Evolutionary conservation across 495 filamentous ascomycete genomes (phyloP).

Genomic region (Rostrohypoxylon terebratum): DNA sequence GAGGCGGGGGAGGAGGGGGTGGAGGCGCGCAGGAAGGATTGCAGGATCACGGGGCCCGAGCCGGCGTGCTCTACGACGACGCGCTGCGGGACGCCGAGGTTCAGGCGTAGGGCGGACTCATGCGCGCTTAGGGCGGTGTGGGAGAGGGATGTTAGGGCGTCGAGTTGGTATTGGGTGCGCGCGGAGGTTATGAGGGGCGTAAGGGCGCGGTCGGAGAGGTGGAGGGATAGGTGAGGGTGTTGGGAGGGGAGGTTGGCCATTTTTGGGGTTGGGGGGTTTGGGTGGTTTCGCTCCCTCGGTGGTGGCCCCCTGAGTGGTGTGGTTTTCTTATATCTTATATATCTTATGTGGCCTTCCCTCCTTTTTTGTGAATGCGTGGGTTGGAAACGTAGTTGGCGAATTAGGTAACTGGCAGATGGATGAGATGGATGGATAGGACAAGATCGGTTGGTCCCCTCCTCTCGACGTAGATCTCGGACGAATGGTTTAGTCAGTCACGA

Average conservation of each 20-base stretch:
- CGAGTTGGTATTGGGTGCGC: constrained; percentile 35
- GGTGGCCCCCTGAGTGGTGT: not conserved
- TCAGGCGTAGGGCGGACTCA: constrained; percentile 52
- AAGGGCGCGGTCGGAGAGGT: constrained; percentile 57
- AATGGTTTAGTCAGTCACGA: not conserved
- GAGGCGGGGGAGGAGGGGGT: constrained; percentile 10
- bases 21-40: constrained; percentile 49
- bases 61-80: constrained; percentile 56
- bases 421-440: not conserved
- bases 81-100: constrained; percentile 53
- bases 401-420: not conserved
- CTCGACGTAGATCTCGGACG: not conserved
- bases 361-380: not conserved
- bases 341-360: not conserved
- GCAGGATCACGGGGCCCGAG: constrained; percentile 53
- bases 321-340: not conserved
- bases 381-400: not conserved
- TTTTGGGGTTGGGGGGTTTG: constrained; percentile 1
- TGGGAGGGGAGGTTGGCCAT: constrained; percentile 55
- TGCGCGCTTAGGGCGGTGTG: constrained; percentile 54
- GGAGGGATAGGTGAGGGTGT: constrained; percentile 52
- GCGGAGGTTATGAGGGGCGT: constrained; percentile 60
- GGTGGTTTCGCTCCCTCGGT: not conserved
- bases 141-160: constrained; percentile 54
- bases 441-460: not conserved